Conservation (phyloP, 441 rosid genomes). For the Pelargonium exstipulatum region DNA sequence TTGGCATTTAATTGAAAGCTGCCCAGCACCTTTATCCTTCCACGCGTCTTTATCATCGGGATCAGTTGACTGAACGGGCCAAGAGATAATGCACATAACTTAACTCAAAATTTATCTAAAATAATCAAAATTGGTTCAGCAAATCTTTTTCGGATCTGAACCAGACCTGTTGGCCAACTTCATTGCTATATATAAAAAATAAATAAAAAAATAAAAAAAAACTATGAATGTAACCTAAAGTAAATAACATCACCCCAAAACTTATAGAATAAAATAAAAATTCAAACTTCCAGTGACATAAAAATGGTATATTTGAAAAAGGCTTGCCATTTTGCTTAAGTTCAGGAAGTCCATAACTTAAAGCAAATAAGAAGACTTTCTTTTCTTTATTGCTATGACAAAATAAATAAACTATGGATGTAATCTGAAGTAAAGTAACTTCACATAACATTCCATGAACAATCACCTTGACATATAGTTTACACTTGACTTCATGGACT, state of each 20-base stretch:
- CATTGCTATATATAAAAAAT: too few relatives aligned
- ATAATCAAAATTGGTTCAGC: background rate
- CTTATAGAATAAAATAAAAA: too few relatives aligned
- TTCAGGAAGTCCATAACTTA: background rate
- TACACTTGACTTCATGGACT: conserved; percentile 95
- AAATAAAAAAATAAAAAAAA: too few relatives aligned
- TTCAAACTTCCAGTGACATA: too few relatives aligned
- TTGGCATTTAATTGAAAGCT: conserved; percentile 76
- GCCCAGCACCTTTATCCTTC: conserved; percentile 95
- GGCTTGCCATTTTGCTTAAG: background rate
- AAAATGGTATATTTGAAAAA: too few relatives aligned
- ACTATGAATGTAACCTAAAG: too few relatives aligned
- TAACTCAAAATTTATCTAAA: background rate
- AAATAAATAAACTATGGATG: background rate
- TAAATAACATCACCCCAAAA: too few relatives aligned
- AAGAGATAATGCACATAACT: conserved; percentile 18
- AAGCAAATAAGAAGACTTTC: background rate
- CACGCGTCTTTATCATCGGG: conserved; percentile 68
- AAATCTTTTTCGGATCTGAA: background rate
- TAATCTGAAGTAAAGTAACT: background rate
- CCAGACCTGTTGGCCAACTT: too few relatives aligned
- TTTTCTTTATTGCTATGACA: background rate
- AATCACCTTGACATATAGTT: conserved; percentile 85
- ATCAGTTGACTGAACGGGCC: conserved; percentile 47
- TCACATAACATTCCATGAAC: conserved; percentile 9